Conservation (phyloP, 257 asterid genomes). For the Nicotiana tabacum region DNA sequence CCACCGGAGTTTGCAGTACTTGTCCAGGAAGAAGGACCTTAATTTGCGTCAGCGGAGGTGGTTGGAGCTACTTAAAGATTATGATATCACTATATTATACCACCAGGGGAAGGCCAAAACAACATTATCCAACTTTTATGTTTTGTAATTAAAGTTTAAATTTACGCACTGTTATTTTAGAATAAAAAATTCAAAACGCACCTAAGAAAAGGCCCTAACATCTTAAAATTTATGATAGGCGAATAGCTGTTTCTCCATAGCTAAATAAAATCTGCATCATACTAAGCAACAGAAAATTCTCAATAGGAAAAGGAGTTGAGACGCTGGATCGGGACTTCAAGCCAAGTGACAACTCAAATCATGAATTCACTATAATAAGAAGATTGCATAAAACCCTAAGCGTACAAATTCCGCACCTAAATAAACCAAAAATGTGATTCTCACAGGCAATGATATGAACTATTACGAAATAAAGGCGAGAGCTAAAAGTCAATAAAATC, state of each 20-base stretch:
- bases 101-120: neutral
- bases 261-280: neutral
- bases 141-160: neutral
- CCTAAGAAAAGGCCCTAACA: neutral
- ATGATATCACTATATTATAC: too few species aligned
- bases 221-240: neutral
- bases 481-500: slow-evolving; percentile 7
- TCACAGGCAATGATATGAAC: neutral
- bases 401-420: neutral
- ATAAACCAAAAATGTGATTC: neutral
- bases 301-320: neutral
- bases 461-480: neutral
- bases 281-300: neutral
- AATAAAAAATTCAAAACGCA: neutral
- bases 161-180: neutral
- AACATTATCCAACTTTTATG: neutral
- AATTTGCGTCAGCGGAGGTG: too few species aligned
- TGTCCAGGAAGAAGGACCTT: too few species aligned
- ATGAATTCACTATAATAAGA: neutral
- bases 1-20: too few species aligned
- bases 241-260: neutral
- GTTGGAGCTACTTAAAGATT: too few species aligned
- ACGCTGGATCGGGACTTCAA: neutral
- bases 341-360: neutral
- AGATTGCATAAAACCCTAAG: neutral